Conservation (phyloP, 2,329 filamentous ascomycete species). For the Nemania serpens region DNA sequence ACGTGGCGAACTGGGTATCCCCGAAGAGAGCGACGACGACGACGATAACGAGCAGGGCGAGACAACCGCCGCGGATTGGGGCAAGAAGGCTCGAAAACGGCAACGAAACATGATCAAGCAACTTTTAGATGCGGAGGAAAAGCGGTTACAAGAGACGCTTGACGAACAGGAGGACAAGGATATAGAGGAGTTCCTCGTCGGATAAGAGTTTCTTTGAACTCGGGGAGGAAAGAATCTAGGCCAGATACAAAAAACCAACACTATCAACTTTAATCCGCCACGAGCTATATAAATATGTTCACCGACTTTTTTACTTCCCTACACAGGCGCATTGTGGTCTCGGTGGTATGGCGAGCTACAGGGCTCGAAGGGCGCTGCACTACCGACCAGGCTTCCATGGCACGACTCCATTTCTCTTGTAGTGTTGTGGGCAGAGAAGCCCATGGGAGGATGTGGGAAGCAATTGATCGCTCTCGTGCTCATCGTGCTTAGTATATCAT, state of each 20-base stretch:
- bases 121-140: constrained; percentile 66
- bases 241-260: constrained; percentile 14
- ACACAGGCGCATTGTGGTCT: background rate
- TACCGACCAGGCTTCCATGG: background rate
- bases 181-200: constrained; percentile 69
- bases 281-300: background rate
- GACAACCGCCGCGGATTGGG: constrained; percentile 64
- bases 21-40: constrained; percentile 57
- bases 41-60: constrained; percentile 52
- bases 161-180: constrained; percentile 75
- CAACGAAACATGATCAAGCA: constrained; percentile 71
- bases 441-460: background rate
- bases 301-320: background rate
- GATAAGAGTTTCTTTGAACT: constrained; percentile 13
- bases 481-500: background rate
- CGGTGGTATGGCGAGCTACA: constrained; percentile 3
- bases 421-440: background rate
- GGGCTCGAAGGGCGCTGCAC: background rate
- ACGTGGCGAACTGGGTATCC: constrained; percentile 59
- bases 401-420: background rate
- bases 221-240: background rate
- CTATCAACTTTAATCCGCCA: constrained; percentile 3
- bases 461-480: too few species aligned
- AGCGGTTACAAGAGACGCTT: constrained; percentile 56
- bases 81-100: constrained; percentile 70